Evolutionary conservation across 2,329 filamentous ascomycete species (phyloP), one percentile per base, ranked within the genome.

Genomic region (Sporothrix schenckii): DNA sequence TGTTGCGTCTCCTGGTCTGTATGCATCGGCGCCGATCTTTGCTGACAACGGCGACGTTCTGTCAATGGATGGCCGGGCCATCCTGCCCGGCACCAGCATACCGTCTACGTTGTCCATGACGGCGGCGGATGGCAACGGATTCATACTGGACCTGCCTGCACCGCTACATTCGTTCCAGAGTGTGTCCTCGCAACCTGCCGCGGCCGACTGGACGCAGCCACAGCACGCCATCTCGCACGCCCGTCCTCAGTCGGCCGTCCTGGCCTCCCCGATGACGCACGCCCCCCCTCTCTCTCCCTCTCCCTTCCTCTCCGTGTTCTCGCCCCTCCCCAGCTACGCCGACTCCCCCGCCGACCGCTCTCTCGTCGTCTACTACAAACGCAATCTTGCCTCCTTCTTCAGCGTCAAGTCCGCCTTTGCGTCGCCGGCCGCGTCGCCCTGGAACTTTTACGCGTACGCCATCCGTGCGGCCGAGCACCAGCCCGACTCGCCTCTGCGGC

Each of bases 381-480:
- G 27, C 3, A 63, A 72, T 14, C 63, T 72, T 10, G 50, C 68
- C 54, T 68, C 68, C 13, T 72, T 72, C 24, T 72, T 67, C 39
- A 72, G 70, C n/a, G 58, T 69, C 52, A 66, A 66, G 41, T 58
- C 56, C 0, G 44, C 61, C 21, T 65, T 49, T 21, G 49, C 63
- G 16, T 66, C 70, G 7, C 34, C n/a, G 10, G 52, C 70, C 14
- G 34, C 60, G 11, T 49, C 39, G 53, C 56, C 56, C 16, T 72
- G 69, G 72, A 72, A 67, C 50, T 72, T 72, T 49, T 72, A 72
- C 52, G 41, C 69, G 6, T 72, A 68, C 41, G 72, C 72, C 69
- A 72, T 72, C n/a, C 67, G 34, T 9, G 56, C 68, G 1, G 39
- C 70, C 16, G 72, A 72, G 27, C 47, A 68, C 49, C 67, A 70